A percentile compares a stretch with the other conserved stretches of the same genome.
phyloP scores from a whole-genome alignment of 257 asterid genomes.

The Nemophila menziesii region DNA sequence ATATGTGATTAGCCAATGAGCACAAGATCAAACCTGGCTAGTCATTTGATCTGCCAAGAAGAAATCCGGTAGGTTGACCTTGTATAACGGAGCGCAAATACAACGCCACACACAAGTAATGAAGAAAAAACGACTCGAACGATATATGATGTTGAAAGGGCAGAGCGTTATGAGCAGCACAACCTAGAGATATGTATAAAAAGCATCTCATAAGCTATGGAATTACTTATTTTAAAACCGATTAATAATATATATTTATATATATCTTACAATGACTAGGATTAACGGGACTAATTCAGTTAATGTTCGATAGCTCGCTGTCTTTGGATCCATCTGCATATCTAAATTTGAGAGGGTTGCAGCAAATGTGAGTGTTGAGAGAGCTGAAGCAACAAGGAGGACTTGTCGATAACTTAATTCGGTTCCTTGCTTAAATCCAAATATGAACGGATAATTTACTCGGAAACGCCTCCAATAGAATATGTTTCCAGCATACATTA shows the following conservation, averaged over 20 bases:
- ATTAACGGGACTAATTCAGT: slow-evolving; percentile 64
- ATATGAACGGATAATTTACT: slow-evolving; percentile 71
- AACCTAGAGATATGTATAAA: slow-evolving; percentile 28
- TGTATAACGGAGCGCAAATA: slow-evolving; percentile 69
- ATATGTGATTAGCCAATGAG: too few species aligned
- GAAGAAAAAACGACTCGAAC: slow-evolving; percentile 68
- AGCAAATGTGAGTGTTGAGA: slow-evolving; percentile 47
- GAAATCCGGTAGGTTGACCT: slow-evolving; percentile 71
- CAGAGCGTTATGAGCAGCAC: slow-evolving; percentile 43
- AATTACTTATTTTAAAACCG: not conserved
- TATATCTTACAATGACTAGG: slow-evolving; percentile 50
- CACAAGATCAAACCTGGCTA: slow-evolving; percentile 51
- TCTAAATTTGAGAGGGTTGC: slow-evolving; percentile 58
- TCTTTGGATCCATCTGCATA: slow-evolving; percentile 61
- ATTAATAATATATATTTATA: too few species aligned
- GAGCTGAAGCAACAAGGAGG: slow-evolving; percentile 65
- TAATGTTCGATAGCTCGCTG: slow-evolving; percentile 21
- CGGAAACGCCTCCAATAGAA: slow-evolving; percentile 63
- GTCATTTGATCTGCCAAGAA: slow-evolving; percentile 91
- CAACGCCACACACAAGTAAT: slow-evolving; percentile 51
- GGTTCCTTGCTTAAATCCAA: slow-evolving; percentile 57
- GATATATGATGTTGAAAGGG: slow-evolving; percentile 64
- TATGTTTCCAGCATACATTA: slow-evolving; percentile 45
- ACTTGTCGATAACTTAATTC: slow-evolving; percentile 63
- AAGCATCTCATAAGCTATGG: not conserved